phyloP scores from a whole-genome alignment of 1,284 basidiomycete genomes.

The Cutaneotrichosporon sp. region DNA sequence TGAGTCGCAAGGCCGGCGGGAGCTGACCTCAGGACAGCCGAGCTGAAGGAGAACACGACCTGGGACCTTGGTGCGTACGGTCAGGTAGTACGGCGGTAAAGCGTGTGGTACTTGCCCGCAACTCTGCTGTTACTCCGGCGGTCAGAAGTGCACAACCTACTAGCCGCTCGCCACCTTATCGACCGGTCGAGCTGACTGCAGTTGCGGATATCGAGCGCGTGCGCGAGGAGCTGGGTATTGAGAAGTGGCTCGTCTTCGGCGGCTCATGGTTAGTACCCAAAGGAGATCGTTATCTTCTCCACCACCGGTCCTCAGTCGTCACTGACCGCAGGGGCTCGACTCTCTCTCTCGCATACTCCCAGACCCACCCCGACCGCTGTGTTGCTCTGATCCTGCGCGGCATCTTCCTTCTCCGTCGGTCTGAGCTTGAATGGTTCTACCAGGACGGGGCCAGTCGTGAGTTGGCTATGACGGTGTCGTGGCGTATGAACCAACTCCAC shows the following conservation, averaged over 20 bases:
- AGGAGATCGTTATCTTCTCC: neutral
- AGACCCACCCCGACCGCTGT: constrained; percentile 76
- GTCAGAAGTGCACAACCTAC: neutral
- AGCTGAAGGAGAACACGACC: constrained; percentile 80
- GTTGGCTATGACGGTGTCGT: too few species aligned
- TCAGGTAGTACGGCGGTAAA: too few species aligned
- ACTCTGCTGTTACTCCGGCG: too few species aligned
- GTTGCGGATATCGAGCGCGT: constrained; percentile 84
- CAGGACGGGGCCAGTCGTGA: constrained; percentile 53
- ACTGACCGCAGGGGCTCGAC: constrained; percentile 67
- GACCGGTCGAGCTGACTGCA: neutral
- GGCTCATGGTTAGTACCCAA: constrained; percentile 67
- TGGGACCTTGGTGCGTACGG: constrained; percentile 62
- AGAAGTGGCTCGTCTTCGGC: constrained; percentile 87
- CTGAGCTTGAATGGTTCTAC: constrained; percentile 89
- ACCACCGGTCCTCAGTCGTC: too few species aligned
- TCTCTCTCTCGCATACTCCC: constrained; percentile 76
- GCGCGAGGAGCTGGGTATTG: constrained; percentile 64
- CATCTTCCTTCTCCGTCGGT: constrained; percentile 80
- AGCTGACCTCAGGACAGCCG: constrained; percentile 57
- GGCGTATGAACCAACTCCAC: too few species aligned
- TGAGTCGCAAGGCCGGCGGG: constrained; percentile 37
- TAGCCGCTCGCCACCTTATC: too few species aligned
- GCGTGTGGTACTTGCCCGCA: too few species aligned
- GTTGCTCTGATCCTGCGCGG: constrained; percentile 77